Percentiles rank a stretch among this genome's conserved stretches.
Evolutionary conservation across 2,329 filamentous ascomycete genomes (phyloP).

Genomic region (Leptographium radiaticola): DNA sequence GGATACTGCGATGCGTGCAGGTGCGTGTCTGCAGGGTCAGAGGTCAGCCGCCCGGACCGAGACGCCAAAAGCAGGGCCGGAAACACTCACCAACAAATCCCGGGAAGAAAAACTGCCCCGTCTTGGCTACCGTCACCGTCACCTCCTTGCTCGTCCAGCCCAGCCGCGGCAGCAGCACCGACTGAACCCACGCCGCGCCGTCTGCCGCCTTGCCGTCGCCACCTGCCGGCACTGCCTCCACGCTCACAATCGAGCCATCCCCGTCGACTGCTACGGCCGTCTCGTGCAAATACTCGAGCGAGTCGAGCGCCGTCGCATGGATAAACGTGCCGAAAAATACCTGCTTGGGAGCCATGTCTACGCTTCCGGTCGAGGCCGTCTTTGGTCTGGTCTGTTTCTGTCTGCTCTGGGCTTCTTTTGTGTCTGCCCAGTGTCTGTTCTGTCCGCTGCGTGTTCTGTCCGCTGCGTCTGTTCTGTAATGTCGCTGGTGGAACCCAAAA

Average conservation of each 20-base stretch:
- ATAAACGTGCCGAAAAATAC: slow-evolving; percentile 43
- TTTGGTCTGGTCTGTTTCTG: not conserved
- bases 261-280: slow-evolving; percentile 37
- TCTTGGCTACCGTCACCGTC: slow-evolving; percentile 21
- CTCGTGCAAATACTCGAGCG: slow-evolving; percentile 38
- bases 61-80: not conserved
- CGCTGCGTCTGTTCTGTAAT: not conserved
- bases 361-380: not conserved
- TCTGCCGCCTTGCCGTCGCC: slow-evolving; percentile 12
- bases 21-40: slow-evolving; percentile 61
- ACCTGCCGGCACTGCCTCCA: slow-evolving; percentile 20
- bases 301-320: slow-evolving; percentile 32
- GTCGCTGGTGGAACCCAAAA: not conserved
- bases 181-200: slow-evolving; percentile 10
- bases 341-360: slow-evolving; percentile 20
- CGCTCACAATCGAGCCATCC: slow-evolving; percentile 34
- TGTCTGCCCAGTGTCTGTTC: not conserved
- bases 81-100: slow-evolving; percentile 56
- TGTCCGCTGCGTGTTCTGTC: not conserved
- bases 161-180: slow-evolving; percentile 25
- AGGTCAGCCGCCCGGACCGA: not conserved
- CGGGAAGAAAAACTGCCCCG: slow-evolving; percentile 66
- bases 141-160: slow-evolving; percentile 31
- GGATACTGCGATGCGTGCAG: slow-evolving; percentile 93
- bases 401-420: no score